phyloP scores from a whole-genome alignment of 2,329 filamentous ascomycete genomes.

The Biscogniauxia sp. region DNA sequence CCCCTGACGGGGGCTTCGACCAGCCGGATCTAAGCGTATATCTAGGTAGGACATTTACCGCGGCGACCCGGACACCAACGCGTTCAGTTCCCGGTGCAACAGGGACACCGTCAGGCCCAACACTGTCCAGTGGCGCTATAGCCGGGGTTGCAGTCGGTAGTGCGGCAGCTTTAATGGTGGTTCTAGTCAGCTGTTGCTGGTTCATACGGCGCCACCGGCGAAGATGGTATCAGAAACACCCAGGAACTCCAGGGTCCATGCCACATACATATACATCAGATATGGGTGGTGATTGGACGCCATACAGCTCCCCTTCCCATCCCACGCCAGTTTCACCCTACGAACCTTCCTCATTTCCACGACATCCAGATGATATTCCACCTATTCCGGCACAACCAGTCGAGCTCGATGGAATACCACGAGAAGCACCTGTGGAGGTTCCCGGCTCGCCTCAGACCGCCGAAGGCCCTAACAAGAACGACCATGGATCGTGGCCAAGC shows the following conservation, averaged over 20 bases:
- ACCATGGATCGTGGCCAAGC: background rate
- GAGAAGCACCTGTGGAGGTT: background rate
- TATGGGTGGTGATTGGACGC: background rate
- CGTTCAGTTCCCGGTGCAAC: constrained; percentile 34
- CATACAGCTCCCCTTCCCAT: background rate
- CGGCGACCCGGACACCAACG: constrained; percentile 49
- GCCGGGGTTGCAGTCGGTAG: constrained; percentile 39
- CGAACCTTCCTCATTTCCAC: background rate
- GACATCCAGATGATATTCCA: background rate
- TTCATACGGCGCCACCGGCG: constrained; percentile 29
- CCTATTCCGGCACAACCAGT: background rate
- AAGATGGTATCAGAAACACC: background rate
- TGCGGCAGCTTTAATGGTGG: constrained; percentile 28
- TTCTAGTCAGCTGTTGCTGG: constrained; percentile 30
- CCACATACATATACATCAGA: background rate
- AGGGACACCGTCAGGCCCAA: constrained; percentile 22
- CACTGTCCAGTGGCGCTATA: constrained; percentile 35
- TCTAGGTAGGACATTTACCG: constrained; percentile 48
- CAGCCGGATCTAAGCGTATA: constrained; percentile 51
- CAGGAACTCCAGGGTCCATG: background rate
- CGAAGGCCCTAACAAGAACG: background rate
- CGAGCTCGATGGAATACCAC: background rate
- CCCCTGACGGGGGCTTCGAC: constrained; percentile 49
- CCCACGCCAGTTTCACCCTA: background rate
- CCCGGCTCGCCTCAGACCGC: background rate